Conservation (phyloP, 495 filamentous ascomycete genomes). For the Astrothelium macrocarpum region DNA sequence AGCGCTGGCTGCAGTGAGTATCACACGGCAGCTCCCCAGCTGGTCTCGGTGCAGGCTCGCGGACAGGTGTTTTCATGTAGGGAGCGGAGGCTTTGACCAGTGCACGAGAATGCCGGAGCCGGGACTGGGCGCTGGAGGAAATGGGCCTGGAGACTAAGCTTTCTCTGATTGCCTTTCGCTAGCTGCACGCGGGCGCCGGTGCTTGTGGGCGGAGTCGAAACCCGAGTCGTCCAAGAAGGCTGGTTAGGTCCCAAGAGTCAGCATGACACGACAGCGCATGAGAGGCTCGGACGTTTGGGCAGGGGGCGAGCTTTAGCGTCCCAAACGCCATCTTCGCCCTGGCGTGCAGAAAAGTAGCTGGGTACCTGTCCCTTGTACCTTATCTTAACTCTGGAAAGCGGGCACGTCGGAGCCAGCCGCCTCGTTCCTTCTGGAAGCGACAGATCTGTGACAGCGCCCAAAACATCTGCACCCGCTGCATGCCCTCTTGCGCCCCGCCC, state of each 20-base stretch:
- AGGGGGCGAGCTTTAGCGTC: not conserved
- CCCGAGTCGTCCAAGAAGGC: not conserved
- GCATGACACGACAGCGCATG: not conserved
- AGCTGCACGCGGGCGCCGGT: not conserved
- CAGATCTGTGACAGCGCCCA: not conserved
- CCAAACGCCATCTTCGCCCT: not conserved
- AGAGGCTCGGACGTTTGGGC: not conserved
- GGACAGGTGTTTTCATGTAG: too few species aligned
- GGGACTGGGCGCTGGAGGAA: not conserved
- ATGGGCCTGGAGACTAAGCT: not conserved
- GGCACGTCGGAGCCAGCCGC: not conserved
- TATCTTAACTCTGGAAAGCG: not conserved
- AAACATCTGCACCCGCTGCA: not conserved
- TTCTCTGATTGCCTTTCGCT: too few species aligned
- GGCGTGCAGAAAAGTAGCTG: not conserved
- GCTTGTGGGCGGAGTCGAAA: not conserved
- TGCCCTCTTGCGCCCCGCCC: not conserved
- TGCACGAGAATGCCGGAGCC: not conserved
- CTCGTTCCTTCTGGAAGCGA: not conserved
- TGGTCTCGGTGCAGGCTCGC: not conserved
- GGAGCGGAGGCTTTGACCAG: not conserved
- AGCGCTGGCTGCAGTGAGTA: not conserved
- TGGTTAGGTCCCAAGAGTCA: not conserved
- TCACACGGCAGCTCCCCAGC: not conserved
- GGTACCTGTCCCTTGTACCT: not conserved